Evolutionary conservation across 164 flowering plant genomes (phyloP), one percentile per base, ranked within the genome.

Genomic region (Vitis rupestris): DNA sequence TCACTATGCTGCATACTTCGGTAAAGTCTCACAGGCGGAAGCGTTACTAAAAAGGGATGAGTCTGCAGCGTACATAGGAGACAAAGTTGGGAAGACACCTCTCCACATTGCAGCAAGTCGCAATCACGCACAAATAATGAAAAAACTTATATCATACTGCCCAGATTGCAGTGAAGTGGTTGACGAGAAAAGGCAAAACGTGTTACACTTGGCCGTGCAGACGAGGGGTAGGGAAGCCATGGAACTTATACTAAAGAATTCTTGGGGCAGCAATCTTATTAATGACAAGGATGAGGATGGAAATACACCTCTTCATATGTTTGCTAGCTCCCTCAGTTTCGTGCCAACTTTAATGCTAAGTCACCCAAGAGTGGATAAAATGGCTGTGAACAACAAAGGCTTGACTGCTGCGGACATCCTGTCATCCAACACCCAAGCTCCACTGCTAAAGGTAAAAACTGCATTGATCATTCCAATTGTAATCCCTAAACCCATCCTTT

Each of bases 161-260:
- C 78, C 75, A 0, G 74, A 50, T 54, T 70, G 74, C 9, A n/a
- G 66, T 17, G 74, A 75, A 30, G 0, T 70, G 23, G 64, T 75
- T 2, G 69, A 71, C 49, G 29, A 62, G 2, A 56, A 50, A 13
- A 61, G 71, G 9, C 12, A 51, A 17, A 75, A 67, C 14, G 56
- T 58, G 59, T 30, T 71, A 2, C 78, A 71, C 30, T 51, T 55
- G 37, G 64, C 70, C 4, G 57, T 58, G 2, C 6, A 61, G 5
- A 15, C 14, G 6, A 47, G 31, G 15, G 15, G 17, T 4, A 13
- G 13, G 16, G 0, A 12, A 4, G 27, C 49, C 52, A 17, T 63
- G 2, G 14, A 19, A 30, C 3, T 9, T 7, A 8, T 66, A 11
- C 11, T 54, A 31, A 44, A 31, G 4, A 12, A 23, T 13, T 15